Conservation (phyloP, 2,329 filamentous ascomycete genomes). For the Capronia coronata region DNA sequence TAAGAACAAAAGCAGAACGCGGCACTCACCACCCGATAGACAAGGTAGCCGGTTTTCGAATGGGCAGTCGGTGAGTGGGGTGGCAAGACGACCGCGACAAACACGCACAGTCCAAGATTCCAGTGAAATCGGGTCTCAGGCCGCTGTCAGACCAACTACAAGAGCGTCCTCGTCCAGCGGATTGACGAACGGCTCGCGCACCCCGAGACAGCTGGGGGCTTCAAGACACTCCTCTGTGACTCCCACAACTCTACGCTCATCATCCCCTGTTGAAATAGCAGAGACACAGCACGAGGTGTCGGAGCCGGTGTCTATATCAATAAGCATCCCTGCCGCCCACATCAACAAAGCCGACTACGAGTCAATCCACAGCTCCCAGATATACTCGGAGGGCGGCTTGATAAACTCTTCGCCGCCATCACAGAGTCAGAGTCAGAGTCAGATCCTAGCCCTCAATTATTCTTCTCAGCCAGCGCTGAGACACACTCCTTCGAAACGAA, state of each 20-base stretch:
- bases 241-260: background rate
- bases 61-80: constrained; percentile 14
- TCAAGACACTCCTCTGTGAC: background rate
- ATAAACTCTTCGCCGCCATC: background rate
- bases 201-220: background rate
- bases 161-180: background rate
- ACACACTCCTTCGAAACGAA: background rate
- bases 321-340: constrained; percentile 9
- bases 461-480: background rate
- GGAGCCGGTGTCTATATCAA: constrained; percentile 3
- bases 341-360: constrained; percentile 22
- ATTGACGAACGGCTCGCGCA: too few species aligned
- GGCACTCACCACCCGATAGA: background rate
- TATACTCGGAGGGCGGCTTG: constrained; percentile 4
- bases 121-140: background rate
- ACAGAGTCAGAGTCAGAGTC: background rate
- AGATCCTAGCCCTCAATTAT: background rate
- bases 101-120: constrained; percentile 13
- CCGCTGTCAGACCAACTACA: background rate
- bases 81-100: background rate
- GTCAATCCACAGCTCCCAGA: constrained; percentile 19
- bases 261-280: constrained; percentile 19
- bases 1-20: background rate
- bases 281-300: constrained; percentile 20
- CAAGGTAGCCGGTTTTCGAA: background rate